A percentile compares a stretch with the other conserved stretches of the same genome.
These are phyloP conservation scores for Triticum dicoccoides DNA, from an alignment of 176 grass and related monocot genomes.

Conservation along the genomic window DNA sequence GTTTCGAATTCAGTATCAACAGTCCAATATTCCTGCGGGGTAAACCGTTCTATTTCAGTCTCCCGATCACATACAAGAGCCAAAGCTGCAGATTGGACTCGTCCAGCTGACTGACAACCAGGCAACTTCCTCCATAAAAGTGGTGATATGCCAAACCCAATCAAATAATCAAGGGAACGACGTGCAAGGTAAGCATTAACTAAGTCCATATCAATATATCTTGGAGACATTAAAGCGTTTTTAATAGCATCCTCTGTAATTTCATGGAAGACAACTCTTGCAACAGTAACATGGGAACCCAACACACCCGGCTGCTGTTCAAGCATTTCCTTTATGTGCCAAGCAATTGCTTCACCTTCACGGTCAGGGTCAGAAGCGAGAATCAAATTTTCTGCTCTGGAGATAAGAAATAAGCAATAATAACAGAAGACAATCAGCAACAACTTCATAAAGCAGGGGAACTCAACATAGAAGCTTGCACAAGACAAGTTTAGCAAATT, in stretches of 20 bases:
- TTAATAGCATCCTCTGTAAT: constrained; percentile 80
- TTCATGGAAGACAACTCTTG: constrained; percentile 96
- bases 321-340: constrained; percentile 98
- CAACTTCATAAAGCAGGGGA: constrained; percentile 12
- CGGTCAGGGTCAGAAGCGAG: constrained; percentile 98
- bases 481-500: neutral
- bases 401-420: constrained; percentile 9
- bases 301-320: constrained; percentile 85
- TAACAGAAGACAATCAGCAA: constrained; percentile 22
- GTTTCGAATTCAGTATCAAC: constrained; percentile 52
- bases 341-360: constrained; percentile 98
- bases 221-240: constrained; percentile 58
- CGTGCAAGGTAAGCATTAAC: constrained; percentile 98
- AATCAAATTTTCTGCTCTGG: constrained; percentile 91
- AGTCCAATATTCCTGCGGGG: constrained; percentile 82
- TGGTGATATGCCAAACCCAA: constrained; percentile 94
- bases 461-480: neutral
- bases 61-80: constrained; percentile 90
- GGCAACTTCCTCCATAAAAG: constrained; percentile 96
- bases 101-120: constrained; percentile 90
- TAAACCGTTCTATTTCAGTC: constrained; percentile 81
- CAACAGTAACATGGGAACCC: constrained; percentile 52
- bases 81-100: constrained; percentile 94
- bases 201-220: constrained; percentile 86
- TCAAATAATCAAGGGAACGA: constrained; percentile 91